phyloP scores from a whole-genome alignment of 2,329 filamentous ascomycete genomes.

The Triangularia verruculosa region DNA sequence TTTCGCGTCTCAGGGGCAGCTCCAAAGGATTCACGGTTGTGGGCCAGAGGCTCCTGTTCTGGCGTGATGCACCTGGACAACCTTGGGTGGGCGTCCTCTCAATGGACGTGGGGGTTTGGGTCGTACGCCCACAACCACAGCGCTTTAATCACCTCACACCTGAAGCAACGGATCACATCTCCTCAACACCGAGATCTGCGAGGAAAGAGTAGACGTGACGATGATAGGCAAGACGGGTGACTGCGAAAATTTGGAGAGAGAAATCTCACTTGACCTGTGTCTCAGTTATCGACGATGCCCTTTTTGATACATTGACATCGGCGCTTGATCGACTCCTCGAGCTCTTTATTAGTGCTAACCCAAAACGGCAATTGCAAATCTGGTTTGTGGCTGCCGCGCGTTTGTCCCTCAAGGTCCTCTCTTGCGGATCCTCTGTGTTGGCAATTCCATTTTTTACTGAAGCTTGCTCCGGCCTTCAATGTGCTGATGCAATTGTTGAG shows the following conservation, averaged over 20 bases:
- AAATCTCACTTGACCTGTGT: neutral
- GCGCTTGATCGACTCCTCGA: neutral
- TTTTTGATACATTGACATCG: conserved; percentile 4
- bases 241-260: neutral
- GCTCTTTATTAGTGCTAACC: conserved; percentile 2
- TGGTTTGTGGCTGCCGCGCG: neutral
- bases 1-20: conserved; percentile 12
- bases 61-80: conserved; percentile 15
- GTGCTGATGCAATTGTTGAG: neutral
- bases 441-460: neutral
- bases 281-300: neutral
- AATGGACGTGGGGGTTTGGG: conserved; percentile 22
- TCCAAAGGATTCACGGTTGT: conserved; percentile 7
- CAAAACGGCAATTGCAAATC: conserved; percentile 4
- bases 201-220: neutral
- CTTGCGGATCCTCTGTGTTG: neutral
- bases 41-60: conserved; percentile 3
- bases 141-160: conserved; percentile 6
- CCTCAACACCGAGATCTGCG: neutral
- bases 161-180: neutral
- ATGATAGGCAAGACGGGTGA: neutral
- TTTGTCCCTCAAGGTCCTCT: conserved; percentile 9
- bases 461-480: neutral
- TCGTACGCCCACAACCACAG: conserved; percentile 11
- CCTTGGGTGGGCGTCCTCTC: conserved; percentile 2